These are phyloP conservation scores for Tolypocladium endophyticum DNA, from an alignment of 2,329 filamentous ascomycete genomes.

Conservation along the genomic window DNA sequence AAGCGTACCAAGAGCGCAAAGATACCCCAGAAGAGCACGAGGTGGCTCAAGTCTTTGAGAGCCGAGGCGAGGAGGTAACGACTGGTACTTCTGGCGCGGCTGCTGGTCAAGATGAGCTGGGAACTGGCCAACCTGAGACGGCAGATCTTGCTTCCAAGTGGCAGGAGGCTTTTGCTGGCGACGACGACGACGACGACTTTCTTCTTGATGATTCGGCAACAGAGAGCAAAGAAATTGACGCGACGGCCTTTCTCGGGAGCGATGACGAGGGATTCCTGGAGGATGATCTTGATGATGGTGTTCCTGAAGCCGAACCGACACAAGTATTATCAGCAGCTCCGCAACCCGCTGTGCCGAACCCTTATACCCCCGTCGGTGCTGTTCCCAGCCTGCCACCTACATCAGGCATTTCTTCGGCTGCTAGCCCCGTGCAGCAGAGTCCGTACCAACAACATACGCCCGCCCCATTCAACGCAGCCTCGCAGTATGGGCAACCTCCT, in stretches of 20 bases:
- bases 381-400: slow-evolving; percentile 8
- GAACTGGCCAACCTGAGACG: slow-evolving; percentile 19
- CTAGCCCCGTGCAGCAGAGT: slow-evolving; percentile 6
- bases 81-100: not conserved
- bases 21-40: slow-evolving; percentile 19
- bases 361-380: slow-evolving; percentile 15
- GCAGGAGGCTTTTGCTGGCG: slow-evolving; percentile 68
- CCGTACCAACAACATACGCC: slow-evolving; percentile 13
- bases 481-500: slow-evolving; percentile 26
- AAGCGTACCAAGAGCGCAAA: slow-evolving; percentile 5
- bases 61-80: not conserved
- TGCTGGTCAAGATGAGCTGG: slow-evolving; percentile 5
- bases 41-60: not conserved
- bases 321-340: slow-evolving; percentile 3
- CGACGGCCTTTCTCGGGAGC: slow-evolving; percentile 61
- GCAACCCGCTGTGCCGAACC: slow-evolving; percentile 7
- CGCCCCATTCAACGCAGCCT: slow-evolving; percentile 12
- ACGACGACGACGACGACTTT: slow-evolving; percentile 60
- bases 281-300: slow-evolving; percentile 50
- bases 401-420: slow-evolving; percentile 11
- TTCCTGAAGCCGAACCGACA: slow-evolving; percentile 10
- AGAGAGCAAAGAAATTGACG: slow-evolving; percentile 40
- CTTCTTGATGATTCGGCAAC: slow-evolving; percentile 45
- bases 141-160: slow-evolving; percentile 71
- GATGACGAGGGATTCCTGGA: slow-evolving; percentile 73